A percentile compares a stretch with the other conserved stretches of the same genome.
These are phyloP conservation scores for Coemansia sp. DNA, from an alignment of 192 early-diverging fungal genomes.

Conservation along the genomic window DNA sequence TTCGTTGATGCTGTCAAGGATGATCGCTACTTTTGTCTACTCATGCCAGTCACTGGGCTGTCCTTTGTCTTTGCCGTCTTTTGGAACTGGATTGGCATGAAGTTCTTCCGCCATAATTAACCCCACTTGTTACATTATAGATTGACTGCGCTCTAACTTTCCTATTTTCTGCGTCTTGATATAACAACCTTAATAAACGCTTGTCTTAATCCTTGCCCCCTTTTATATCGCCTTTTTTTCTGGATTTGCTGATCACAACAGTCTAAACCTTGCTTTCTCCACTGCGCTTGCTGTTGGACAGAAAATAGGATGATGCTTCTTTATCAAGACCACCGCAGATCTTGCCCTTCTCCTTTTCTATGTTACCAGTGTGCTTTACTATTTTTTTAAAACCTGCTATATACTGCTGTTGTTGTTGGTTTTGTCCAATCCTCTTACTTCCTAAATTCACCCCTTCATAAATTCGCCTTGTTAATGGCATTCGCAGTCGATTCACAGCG, in stretches of 20 bases:
- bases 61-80: conserved; percentile 75
- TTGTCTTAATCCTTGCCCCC: not conserved
- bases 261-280: too few species aligned
- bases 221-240: not conserved
- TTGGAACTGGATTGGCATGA: conserved; percentile 96
- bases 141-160: too few species aligned
- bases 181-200: not conserved
- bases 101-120: conserved; percentile 87
- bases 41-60: conserved; percentile 78
- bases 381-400: too few species aligned
- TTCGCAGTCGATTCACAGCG: not conserved
- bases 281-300: too few species aligned
- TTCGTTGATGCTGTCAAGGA: conserved; percentile 72
- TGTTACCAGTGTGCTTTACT: too few species aligned
- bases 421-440: too few species aligned
- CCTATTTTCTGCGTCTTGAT: not conserved
- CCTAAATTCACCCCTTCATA: not conserved
- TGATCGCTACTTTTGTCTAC: conserved; percentile 79
- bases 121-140: not conserved
- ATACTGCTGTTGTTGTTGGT: too few species aligned
- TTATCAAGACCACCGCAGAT: too few species aligned
- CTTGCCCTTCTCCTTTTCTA: too few species aligned
- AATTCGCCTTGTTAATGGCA: too few species aligned
- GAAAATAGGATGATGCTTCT: too few species aligned
- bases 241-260: not conserved